Percentiles rank a stretch among this genome's conserved stretches.
phyloP scores from a whole-genome alignment of 2,329 filamentous ascomycete species.

The Tolypocladium ophioglossoides region DNA sequence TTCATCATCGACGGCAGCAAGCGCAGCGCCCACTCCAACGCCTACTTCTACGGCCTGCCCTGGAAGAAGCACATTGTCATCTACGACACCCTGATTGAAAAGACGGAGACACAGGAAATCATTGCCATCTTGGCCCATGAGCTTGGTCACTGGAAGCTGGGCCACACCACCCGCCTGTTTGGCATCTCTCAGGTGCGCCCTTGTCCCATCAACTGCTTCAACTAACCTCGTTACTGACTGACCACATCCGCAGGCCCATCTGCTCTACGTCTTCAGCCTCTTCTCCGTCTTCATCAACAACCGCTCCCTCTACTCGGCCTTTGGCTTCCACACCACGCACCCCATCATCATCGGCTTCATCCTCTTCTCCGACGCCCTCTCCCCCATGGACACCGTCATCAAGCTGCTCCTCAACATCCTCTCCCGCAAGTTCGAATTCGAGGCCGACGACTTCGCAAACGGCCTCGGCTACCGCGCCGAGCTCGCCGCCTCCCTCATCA shows the following conservation, averaged over 20 bases:
- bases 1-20: conserved; percentile 93
- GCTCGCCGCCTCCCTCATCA: conserved; percentile 81
- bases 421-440: conserved; percentile 89
- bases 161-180: conserved; percentile 87
- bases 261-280: conserved; percentile 92
- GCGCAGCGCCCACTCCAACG: conserved; percentile 78
- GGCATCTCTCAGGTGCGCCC: conserved; percentile 59
- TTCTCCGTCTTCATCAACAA: conserved; percentile 99
- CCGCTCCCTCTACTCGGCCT: conserved; percentile 76
- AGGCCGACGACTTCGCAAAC: conserved; percentile 86
- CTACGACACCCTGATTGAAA: conserved; percentile 94
- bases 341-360: conserved; percentile 97
- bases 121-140: conserved; percentile 93
- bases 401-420: conserved; percentile 95
- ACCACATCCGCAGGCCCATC: conserved; percentile 53
- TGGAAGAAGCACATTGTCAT: conserved; percentile 99
- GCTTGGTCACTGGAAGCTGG: conserved; percentile 92
- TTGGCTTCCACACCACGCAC: conserved; percentile 73
- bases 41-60: conserved; percentile 92
- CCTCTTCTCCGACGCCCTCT: conserved; percentile 91
- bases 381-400: conserved; percentile 87
- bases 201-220: neutral
- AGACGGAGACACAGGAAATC: conserved; percentile 84
- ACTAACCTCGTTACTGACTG: neutral
- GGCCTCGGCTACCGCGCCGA: conserved; percentile 74